Conservation (phyloP, 108 stramenopile species). For the Pseudonitzschia pungens region DNA sequence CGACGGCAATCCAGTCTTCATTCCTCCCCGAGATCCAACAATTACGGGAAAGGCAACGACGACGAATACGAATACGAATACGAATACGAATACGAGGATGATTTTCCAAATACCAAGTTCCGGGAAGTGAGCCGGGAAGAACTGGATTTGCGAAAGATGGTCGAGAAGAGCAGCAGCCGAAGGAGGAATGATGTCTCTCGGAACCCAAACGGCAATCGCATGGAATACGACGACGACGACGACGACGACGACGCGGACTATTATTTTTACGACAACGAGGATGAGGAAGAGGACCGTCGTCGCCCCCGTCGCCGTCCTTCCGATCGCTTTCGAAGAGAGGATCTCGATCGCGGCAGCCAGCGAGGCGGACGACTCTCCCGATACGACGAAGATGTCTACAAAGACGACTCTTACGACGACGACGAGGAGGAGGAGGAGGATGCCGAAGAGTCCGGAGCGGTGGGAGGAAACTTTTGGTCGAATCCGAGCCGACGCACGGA, state of each 20-base stretch:
- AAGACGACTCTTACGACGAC: constrained; percentile 39
- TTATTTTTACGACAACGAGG: constrained; percentile 9
- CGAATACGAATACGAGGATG: constrained; percentile 6
- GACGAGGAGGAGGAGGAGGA: constrained; percentile 39
- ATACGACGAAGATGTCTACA: background rate
- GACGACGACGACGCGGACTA: background rate
- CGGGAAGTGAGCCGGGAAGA: constrained; percentile 9
- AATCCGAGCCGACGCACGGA: constrained; percentile 41
- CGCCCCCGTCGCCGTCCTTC: background rate
- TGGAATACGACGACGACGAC: constrained; percentile 9
- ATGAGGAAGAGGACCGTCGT: constrained; percentile 16
- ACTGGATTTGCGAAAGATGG: constrained; percentile 4
- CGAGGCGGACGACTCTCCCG: constrained; percentile 2
- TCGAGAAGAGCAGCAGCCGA: constrained; percentile 6
- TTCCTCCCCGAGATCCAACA: constrained; percentile 1
- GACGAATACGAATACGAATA: constrained; percentile 2
- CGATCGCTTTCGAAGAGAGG: constrained; percentile 1
- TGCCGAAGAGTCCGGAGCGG: background rate
- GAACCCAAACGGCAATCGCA: background rate
- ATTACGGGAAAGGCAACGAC: background rate
- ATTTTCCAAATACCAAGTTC: background rate
- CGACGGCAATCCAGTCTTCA: background rate
- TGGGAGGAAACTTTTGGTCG: constrained; percentile 56
- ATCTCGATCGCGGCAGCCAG: background rate
- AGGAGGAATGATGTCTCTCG: background rate